Conservation (phyloP, 768 basidiomycete genomes). For the Naganishia vishniacii region DNA sequence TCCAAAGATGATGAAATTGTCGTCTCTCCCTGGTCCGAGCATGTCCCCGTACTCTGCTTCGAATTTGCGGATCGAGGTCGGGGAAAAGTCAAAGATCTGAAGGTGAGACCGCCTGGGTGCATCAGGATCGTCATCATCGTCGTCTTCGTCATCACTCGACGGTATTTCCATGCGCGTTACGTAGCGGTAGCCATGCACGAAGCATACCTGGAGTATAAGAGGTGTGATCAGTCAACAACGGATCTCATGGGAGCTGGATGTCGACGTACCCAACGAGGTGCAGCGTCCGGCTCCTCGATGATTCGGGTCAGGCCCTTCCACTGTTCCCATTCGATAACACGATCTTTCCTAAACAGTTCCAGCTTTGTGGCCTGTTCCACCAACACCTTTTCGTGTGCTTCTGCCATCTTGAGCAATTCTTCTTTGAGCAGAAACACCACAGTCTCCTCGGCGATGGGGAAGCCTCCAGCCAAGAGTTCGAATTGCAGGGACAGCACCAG, state of each 20-base stretch:
- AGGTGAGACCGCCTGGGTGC: slow-evolving; percentile 1
- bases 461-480: not conserved
- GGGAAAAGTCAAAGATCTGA: slow-evolving; percentile 18
- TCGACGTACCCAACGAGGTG: slow-evolving; percentile 18
- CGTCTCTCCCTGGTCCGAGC: slow-evolving; percentile 4
- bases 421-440: slow-evolving; percentile 21
- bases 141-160: slow-evolving; percentile 9
- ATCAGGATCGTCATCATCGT: not conserved
- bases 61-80: slow-evolving; percentile 12
- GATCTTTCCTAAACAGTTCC: not conserved
- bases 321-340: slow-evolving; percentile 14
- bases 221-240: too few species aligned
- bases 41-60: slow-evolving; percentile 5
- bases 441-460: not conserved
- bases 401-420: slow-evolving; percentile 13
- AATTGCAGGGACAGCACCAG: slow-evolving; percentile 15
- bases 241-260: not conserved
- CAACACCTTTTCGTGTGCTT: not conserved
- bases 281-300: slow-evolving; percentile 14
- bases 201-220: slow-evolving; percentile 1
- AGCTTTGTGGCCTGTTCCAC: not conserved
- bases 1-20: slow-evolving; percentile 13
- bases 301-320: slow-evolving; percentile 13
- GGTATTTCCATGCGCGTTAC: slow-evolving; percentile 4
- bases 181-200: slow-evolving; percentile 18